Evolutionary conservation across 352 stramenopile genomes (phyloP).

Genomic region (Globisporangium paddicum): DNA sequence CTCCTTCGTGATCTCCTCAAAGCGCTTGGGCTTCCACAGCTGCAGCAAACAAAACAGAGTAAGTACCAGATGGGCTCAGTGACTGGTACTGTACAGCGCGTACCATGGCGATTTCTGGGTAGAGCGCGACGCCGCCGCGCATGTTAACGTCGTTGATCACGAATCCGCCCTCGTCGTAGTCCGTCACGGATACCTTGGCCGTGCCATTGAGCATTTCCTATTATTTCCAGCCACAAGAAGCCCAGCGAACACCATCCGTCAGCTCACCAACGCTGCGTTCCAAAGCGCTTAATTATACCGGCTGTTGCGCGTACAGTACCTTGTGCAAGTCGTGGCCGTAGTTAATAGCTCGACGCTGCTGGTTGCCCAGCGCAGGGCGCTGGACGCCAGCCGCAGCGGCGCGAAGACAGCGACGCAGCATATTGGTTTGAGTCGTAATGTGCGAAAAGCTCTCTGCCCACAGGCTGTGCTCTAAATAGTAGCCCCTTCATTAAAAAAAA

Average conservation of each 20-base stretch:
- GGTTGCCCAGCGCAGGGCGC: neutral
- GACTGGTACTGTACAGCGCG: neutral
- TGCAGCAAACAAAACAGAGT: conserved; percentile 19
- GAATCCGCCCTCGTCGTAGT: conserved; percentile 85
- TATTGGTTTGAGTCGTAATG: neutral
- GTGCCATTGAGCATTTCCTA: conserved; percentile 85
- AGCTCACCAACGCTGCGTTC: neutral
- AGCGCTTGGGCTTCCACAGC: conserved; percentile 73
- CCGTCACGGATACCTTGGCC: conserved; percentile 69
- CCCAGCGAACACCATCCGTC: neutral
- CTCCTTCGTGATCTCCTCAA: conserved; percentile 80
- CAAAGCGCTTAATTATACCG: neutral
- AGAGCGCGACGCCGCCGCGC: conserved; percentile 64
- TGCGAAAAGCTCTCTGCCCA: neutral
- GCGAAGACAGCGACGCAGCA: conserved; percentile 10
- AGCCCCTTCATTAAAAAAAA: neutral
- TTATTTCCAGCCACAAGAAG: conserved; percentile 5
- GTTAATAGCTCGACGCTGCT: conserved; percentile 55
- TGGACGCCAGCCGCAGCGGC: conserved; percentile 4
- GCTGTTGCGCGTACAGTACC: conserved; percentile 13
- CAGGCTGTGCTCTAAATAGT: neutral
- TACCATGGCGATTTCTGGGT: conserved; percentile 78
- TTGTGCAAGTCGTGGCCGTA: conserved; percentile 86
- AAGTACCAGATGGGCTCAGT: neutral
- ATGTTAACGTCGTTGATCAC: conserved; percentile 85